phyloP scores from a whole-genome alignment of 2,329 filamentous ascomycete species.

The Paracamarosporium sp. region DNA sequence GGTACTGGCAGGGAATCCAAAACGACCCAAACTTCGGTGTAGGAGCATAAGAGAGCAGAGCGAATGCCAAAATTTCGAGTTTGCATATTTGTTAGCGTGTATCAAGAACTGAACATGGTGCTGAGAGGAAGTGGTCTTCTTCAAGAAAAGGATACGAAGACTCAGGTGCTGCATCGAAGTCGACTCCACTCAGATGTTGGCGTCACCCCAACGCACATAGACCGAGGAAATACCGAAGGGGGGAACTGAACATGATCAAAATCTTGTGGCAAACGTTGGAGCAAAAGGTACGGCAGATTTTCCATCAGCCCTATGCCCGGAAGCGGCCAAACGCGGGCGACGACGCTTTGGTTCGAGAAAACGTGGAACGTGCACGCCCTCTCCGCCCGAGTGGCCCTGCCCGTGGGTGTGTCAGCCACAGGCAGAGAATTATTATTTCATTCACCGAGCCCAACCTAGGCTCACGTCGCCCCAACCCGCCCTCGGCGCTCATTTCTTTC shows the following conservation, averaged over 20 bases:
- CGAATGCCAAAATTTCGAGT: too few relatives aligned
- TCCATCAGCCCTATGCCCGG: constrained; percentile 1
- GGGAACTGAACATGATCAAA: background rate
- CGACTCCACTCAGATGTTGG: too few relatives aligned
- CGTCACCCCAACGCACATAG: too few relatives aligned
- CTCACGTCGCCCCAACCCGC: background rate
- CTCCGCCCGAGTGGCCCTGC: background rate
- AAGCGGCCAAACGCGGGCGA: too few relatives aligned
- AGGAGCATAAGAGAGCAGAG: too few relatives aligned
- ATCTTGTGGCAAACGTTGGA: background rate
- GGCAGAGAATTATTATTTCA: constrained; percentile 5
- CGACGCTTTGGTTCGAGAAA: background rate
- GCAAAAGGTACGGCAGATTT: background rate
- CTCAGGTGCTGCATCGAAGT: too few relatives aligned
- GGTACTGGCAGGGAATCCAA: too few relatives aligned
- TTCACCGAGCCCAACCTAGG: constrained; percentile 6
- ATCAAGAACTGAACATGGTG: too few relatives aligned
- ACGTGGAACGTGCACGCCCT: constrained; percentile 1
- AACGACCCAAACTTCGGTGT: too few relatives aligned
- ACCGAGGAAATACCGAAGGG: background rate
- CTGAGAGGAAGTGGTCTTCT: too few relatives aligned
- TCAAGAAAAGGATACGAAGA: too few relatives aligned
- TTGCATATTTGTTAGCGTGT: too few relatives aligned
- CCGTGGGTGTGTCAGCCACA: background rate
- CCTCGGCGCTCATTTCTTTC: background rate